Base-by-base conservation (phyloP, 306 rosid genomes). In the Citrullus amarus region DNA sequence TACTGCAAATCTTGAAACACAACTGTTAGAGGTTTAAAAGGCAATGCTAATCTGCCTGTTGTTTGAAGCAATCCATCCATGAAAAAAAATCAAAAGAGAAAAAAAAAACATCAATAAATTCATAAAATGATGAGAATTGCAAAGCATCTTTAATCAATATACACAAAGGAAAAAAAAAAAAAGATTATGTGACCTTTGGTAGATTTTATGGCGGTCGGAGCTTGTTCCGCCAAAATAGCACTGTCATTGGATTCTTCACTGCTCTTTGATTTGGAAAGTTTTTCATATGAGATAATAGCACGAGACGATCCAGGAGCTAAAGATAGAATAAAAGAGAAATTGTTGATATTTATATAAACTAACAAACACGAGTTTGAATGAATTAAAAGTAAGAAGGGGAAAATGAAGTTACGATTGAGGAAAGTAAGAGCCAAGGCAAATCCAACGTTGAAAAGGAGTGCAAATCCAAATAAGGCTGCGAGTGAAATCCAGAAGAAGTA, bases 1-100 rank as follows among this genome's bases (percentile, higher is more conserved):
- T 84, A 88, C 32, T 86, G 86, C 81, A 88, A 63, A 75, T 86
- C 84, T 77, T 80, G 71, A 82, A 88, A 88, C 55, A 71, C 83
- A n/a, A 84, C 32, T 8, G 85, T 72, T 44, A 88, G 36, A 57
- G 89, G 89, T 34, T 80, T 80, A 39, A 84, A 88, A 20, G 89
- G 91, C 68, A 88, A 55, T 7, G 78, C 85, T 83, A 85, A 61
- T 51, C 66, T 78, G 56, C 84, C 88, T 81, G 84, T 78, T 53
- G 10, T 8, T 13, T 30, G 68, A 55, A 13, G 53, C 38, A 58
- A 58, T 9, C 32, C 3, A 5, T 22, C 15, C 18, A 61, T 61
- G 18, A 15, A 61, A 28, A 28, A 43, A 14, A 7, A 16, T 17
- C 55, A 9, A 25, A 32, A 43, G 53, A 48, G 28, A 25, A 25